Conservation (phyloP, 495 filamentous ascomycete species). For the Bacidia gigantensis region DNA sequence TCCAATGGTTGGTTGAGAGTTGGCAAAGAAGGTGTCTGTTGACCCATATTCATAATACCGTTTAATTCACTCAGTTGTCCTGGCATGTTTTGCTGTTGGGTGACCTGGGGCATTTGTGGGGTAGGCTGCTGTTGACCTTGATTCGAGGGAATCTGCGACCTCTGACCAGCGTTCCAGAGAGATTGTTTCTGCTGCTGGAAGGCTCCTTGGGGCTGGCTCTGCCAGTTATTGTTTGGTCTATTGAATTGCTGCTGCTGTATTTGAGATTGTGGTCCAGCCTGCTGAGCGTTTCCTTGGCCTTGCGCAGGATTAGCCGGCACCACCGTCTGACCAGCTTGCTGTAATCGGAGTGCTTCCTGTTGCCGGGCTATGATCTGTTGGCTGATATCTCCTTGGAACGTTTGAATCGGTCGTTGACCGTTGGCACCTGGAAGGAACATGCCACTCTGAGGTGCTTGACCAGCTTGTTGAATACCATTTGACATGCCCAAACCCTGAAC, state of each 20-base stretch:
- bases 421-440: background rate
- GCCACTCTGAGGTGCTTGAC: background rate
- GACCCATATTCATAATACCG: constrained; percentile 9
- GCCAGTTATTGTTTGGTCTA: constrained; percentile 24
- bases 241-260: constrained; percentile 25
- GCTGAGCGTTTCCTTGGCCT: constrained; percentile 24
- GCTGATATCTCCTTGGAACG: background rate
- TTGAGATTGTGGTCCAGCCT: constrained; percentile 24
- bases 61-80: constrained; percentile 34
- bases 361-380: constrained; percentile 40
- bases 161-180: constrained; percentile 22
- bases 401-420: background rate
- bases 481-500: background rate
- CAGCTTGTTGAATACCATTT: background rate
- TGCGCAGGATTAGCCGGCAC: constrained; percentile 40
- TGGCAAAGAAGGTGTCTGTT: constrained; percentile 34
- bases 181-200: constrained; percentile 31
- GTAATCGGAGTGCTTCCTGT: constrained; percentile 45
- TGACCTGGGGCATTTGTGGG: constrained; percentile 21
- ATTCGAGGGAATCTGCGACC: constrained; percentile 23
- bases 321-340: constrained; percentile 51
- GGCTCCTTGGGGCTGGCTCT: constrained; percentile 26
- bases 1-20: constrained; percentile 46
- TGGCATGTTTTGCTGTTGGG: constrained; percentile 29
- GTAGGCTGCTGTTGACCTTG: constrained; percentile 25